Percentiles rank a stretch among this genome's conserved stretches.
Conservation (phyloP, 2,329 filamentous ascomycete genomes). For the Coniochaeta prunicola region DNA sequence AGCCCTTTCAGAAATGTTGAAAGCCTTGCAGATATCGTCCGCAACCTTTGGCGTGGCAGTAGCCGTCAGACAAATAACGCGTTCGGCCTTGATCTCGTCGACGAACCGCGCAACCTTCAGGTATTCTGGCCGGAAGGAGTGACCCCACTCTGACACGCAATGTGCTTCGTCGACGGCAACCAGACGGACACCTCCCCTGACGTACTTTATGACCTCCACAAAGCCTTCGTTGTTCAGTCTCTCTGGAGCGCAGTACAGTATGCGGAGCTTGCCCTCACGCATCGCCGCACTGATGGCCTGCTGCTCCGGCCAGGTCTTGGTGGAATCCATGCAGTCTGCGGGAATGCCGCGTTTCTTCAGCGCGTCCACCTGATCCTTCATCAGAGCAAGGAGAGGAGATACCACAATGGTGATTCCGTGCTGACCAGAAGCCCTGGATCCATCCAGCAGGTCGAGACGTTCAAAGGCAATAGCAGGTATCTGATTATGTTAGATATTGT, state of each 20-base stretch:
- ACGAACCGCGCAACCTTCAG: slow-evolving; percentile 43
- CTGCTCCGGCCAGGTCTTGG: slow-evolving; percentile 40
- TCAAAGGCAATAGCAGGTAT: slow-evolving; percentile 40
- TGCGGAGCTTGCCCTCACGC: slow-evolving; percentile 37
- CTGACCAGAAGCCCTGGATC: slow-evolving; percentile 18
- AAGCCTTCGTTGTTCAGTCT: slow-evolving; percentile 55
- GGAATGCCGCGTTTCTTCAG: slow-evolving; percentile 39
- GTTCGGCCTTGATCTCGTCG: slow-evolving; percentile 46
- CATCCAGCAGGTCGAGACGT: slow-evolving; percentile 27
- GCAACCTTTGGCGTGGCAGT: slow-evolving; percentile 51
- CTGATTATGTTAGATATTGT: slow-evolving; percentile 14
- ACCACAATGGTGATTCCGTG: slow-evolving; percentile 48
- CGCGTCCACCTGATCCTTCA: slow-evolving; percentile 55
- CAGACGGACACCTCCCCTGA: slow-evolving; percentile 47
- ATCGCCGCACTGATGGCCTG: slow-evolving; percentile 27
- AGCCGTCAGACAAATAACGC: slow-evolving; percentile 53
- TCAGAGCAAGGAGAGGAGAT: slow-evolving; percentile 48
- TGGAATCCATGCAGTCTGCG: slow-evolving; percentile 50
- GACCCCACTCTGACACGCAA: slow-evolving; percentile 46
- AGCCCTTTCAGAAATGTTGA: slow-evolving; percentile 38
- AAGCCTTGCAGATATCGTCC: slow-evolving; percentile 44
- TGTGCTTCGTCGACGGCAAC: slow-evolving; percentile 53
- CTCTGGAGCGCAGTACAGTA: slow-evolving; percentile 54
- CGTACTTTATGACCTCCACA: slow-evolving; percentile 44
- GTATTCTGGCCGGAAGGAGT: slow-evolving; percentile 20